Evolutionary conservation across 345 rosid species (phyloP).

Genomic region (Camelina hispida): DNA sequence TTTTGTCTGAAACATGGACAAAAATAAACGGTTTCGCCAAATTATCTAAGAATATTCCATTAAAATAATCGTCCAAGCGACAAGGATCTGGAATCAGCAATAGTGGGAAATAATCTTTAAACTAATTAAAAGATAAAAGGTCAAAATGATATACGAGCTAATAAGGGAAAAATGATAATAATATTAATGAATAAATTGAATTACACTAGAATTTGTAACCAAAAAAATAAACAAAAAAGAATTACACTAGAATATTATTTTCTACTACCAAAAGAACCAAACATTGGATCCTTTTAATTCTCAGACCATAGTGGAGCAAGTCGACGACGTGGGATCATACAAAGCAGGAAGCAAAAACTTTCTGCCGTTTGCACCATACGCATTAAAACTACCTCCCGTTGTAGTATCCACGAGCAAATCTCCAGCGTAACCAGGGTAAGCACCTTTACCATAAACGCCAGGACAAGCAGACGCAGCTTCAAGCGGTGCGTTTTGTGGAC

Average conservation of each 20-base stretch:
- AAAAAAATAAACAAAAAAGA: constrained; percentile 1
- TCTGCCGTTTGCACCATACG: constrained; percentile 70
- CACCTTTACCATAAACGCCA: constrained; percentile 79
- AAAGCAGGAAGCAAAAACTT: constrained; percentile 82
- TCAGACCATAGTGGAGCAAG: constrained; percentile 65
- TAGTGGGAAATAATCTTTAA: not conserved
- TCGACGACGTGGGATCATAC: constrained; percentile 62
- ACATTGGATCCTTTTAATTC: constrained; percentile 2
- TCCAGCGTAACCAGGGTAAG: constrained; percentile 86
- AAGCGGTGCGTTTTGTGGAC: constrained; percentile 71
- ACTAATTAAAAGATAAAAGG: not conserved
- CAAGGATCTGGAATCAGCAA: not conserved
- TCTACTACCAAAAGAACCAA: constrained; percentile 23
- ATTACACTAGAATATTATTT: constrained; percentile 36
- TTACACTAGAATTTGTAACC: not conserved
- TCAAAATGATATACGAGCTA: not conserved
- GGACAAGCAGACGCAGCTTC: constrained; percentile 90
- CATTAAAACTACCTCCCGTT: constrained; percentile 82
- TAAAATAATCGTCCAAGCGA: not conserved
- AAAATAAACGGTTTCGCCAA: not conserved
- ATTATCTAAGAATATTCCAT: not conserved
- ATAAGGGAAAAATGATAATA: constrained; percentile 5
- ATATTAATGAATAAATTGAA: constrained; percentile 31
- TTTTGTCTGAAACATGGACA: not conserved
- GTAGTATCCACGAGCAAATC: constrained; percentile 58